Conservation (phyloP, 2,329 filamentous ascomycete species). For the Fusarium caatingaense region DNA sequence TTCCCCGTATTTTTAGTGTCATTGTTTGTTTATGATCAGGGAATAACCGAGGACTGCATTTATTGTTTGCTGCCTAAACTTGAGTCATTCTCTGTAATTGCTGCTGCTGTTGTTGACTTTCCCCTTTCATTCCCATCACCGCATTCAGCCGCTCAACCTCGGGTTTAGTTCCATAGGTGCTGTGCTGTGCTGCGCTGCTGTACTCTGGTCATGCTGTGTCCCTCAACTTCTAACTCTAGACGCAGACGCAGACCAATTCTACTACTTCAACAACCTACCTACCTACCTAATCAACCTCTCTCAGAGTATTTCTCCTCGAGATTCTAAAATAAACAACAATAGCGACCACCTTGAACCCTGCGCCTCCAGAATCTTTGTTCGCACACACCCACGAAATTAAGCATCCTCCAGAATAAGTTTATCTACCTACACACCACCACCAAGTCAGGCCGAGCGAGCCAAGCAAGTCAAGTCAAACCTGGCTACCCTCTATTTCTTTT, state of each 20-base stretch:
- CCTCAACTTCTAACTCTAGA: background rate
- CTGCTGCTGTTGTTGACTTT: constrained; percentile 4
- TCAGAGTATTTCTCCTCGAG: background rate
- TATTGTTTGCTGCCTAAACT: constrained; percentile 9
- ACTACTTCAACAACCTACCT: background rate
- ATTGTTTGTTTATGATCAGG: background rate
- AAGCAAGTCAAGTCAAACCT: constrained; percentile 10
- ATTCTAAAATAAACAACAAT: background rate
- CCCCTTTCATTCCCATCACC: constrained; percentile 3
- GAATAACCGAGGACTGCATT: background rate
- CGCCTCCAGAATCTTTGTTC: constrained; percentile 1
- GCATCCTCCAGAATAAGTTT: background rate
- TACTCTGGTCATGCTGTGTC: constrained; percentile 5
- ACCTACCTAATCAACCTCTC: background rate
- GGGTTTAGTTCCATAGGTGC: constrained; percentile 7
- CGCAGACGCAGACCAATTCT: background rate
- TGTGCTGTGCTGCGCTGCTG: background rate
- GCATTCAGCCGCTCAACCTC: constrained; percentile 25
- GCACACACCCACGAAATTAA: constrained; percentile 20
- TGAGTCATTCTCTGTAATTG: constrained; percentile 18
- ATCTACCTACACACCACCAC: constrained; percentile 25
- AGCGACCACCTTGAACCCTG: background rate
- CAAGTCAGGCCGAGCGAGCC: background rate
- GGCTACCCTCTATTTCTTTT: constrained; percentile 30
- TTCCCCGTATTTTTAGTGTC: background rate